A percentile compares a stretch with the other conserved stretches of the same genome.
These are phyloP conservation scores for Lagenidium giganteum DNA, from an alignment of 352 stramenopile species.

Conservation along the genomic window DNA sequence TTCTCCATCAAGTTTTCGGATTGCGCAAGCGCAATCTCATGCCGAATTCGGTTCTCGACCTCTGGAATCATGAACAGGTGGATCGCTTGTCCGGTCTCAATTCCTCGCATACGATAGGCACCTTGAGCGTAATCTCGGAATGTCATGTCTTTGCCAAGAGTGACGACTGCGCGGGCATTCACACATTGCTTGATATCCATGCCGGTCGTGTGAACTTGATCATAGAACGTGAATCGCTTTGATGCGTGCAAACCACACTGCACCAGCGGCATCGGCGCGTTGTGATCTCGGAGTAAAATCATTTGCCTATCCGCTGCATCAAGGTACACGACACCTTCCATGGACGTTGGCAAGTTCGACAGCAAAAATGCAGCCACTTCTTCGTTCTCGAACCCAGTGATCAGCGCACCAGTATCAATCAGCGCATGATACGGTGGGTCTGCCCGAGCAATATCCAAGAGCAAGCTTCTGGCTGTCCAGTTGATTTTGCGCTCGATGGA, in stretches of 20 bases:
- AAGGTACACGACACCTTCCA: constrained; percentile 91
- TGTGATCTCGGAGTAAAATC: constrained; percentile 93
- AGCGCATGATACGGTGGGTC: constrained; percentile 80
- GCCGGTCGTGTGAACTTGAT: constrained; percentile 92
- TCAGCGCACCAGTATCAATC: constrained; percentile 90
- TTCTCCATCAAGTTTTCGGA: constrained; percentile 13
- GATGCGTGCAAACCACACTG: constrained; percentile 81
- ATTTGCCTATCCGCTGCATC: constrained; percentile 87
- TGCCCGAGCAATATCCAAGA: constrained; percentile 72
- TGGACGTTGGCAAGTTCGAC: constrained; percentile 56
- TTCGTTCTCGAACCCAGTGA: constrained; percentile 88
- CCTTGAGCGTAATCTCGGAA: constrained; percentile 92
- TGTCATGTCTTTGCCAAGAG: constrained; percentile 96
- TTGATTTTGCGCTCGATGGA: constrained; percentile 81
- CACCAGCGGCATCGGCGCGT: constrained; percentile 90
- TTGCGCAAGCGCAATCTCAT: constrained; percentile 60
- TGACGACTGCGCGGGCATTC: constrained; percentile 85
- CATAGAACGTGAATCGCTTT: constrained; percentile 92
- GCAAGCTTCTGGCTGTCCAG: constrained; percentile 67
- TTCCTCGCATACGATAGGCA: constrained; percentile 90
- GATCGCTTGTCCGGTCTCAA: constrained; percentile 90
- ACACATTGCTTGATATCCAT: constrained; percentile 93
- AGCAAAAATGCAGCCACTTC: constrained; percentile 85
- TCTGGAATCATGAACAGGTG: constrained; percentile 91
- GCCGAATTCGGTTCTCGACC: constrained; percentile 84